These are phyloP conservation scores for Komagataella ulmi DNA, from an alignment of 805 yeast species.

Conservation along the genomic window DNA sequence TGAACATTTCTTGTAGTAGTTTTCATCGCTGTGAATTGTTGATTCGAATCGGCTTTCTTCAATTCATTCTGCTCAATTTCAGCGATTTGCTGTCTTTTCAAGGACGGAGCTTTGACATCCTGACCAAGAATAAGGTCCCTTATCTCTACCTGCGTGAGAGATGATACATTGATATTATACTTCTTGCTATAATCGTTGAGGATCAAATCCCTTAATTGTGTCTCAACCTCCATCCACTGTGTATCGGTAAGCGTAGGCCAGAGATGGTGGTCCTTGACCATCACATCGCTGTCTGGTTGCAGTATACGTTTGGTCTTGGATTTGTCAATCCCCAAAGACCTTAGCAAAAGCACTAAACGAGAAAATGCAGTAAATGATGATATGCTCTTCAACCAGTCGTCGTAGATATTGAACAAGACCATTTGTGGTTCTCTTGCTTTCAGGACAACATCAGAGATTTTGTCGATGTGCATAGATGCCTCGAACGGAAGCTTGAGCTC, in stretches of 20 bases:
- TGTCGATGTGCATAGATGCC: constrained; percentile 71
- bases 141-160: constrained; percentile 86
- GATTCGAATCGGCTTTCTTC: constrained; percentile 24
- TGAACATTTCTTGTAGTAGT: constrained; percentile 81
- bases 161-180: constrained; percentile 72
- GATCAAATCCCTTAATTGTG: constrained; percentile 78
- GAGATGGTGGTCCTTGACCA: constrained; percentile 65
- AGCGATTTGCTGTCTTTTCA: constrained; percentile 71
- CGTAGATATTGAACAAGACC: constrained; percentile 84
- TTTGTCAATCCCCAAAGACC: constrained; percentile 68
- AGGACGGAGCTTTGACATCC: constrained; percentile 83
- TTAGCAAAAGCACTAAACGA: constrained; percentile 64
- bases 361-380: constrained; percentile 93
- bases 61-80: constrained; percentile 46
- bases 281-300: constrained; percentile 58
- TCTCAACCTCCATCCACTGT: constrained; percentile 87
- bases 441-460: constrained; percentile 63
- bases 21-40: constrained; percentile 62
- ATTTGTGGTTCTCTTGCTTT: constrained; percentile 88
- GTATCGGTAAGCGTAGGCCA: constrained; percentile 90
- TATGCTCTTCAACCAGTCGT: constrained; percentile 79
- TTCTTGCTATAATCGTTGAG: constrained; percentile 74
- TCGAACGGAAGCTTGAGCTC: constrained; percentile 86
- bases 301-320: constrained; percentile 67
- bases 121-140: constrained; percentile 92